A percentile compares a stretch with the other conserved stretches of the same genome.
Evolutionary conservation across 345 rosid species (phyloP).

Genomic region (Linum usitatissimum): DNA sequence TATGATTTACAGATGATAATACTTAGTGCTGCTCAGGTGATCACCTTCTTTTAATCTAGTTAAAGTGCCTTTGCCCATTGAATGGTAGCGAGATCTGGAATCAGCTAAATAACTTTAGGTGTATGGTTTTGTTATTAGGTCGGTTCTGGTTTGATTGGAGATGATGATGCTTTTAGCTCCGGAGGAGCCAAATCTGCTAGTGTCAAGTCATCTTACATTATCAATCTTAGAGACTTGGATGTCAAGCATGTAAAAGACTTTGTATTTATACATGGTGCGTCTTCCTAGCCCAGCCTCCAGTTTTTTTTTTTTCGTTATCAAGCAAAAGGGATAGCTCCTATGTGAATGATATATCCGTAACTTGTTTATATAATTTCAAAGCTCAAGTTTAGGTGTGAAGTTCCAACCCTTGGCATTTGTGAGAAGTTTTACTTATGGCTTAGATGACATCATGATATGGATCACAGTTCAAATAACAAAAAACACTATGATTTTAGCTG

Average conservation of each 20-base stretch:
- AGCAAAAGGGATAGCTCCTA: not conserved
- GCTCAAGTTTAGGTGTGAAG: not conserved
- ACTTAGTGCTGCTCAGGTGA: conserved; percentile 93
- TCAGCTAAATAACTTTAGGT: not conserved
- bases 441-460: not conserved
- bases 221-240: conserved; percentile 74
- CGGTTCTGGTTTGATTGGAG: conserved; percentile 83
- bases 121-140: conserved; percentile 29
- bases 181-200: conserved; percentile 60
- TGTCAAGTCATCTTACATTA: conserved; percentile 74
- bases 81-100: not conserved
- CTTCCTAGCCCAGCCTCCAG: conserved; percentile 6
- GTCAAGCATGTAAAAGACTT: conserved; percentile 92
- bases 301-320: not conserved
- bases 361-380: not conserved
- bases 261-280: conserved; percentile 81
- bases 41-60: conserved; percentile 9
- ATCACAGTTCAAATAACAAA: not conserved
- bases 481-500: not conserved
- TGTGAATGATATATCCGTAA: not conserved
- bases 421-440: not conserved
- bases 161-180: conserved; percentile 61
- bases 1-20: conserved; percentile 93
- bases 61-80: not conserved
- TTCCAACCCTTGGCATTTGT: not conserved